phyloP scores from a whole-genome alignment of 108 stramenopile species.

The Parietichytrium sp. region DNA sequence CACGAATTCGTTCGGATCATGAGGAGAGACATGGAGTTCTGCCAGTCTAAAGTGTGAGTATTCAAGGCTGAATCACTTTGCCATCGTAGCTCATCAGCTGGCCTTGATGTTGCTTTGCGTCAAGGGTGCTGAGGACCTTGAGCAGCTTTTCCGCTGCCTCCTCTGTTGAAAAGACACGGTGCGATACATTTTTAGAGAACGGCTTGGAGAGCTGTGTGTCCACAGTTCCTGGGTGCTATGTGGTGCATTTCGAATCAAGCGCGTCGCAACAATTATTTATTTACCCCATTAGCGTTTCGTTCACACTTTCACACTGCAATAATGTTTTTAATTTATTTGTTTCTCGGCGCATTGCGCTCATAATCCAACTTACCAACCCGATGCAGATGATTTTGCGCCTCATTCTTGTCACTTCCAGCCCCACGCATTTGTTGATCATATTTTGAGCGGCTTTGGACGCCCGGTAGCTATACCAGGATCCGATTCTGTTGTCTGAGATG shows the following conservation, averaged over 20 bases:
- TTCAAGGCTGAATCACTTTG: not conserved
- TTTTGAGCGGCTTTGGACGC: conserved; percentile 84
- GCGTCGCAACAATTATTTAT: no score
- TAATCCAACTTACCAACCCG: no score
- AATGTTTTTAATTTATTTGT: no score
- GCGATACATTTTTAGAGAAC: conserved; percentile 76
- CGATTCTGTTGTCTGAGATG: conserved; percentile 80
- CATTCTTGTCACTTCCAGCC: conserved; percentile 70
- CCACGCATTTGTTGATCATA: conserved; percentile 73
- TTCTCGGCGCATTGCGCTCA: no score
- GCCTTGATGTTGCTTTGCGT: conserved; percentile 51
- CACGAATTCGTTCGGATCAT: no score
- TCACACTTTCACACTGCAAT: no score
- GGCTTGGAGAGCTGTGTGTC: conserved; percentile 82
- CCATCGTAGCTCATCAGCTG: conserved; percentile 14
- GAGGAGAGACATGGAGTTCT: no score
- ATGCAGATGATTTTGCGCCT: conserved; percentile 63
- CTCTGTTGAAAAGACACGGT: conserved; percentile 72
- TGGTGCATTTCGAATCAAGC: no score
- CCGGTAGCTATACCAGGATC: conserved; percentile 89
- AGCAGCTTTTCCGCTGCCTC: conserved; percentile 64
- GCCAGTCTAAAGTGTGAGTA: no score
- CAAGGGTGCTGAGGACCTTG: conserved; percentile 62
- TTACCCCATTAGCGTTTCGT: no score
- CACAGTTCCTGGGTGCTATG: conserved; percentile 90